Evolutionary conservation across 208 protist genomes (phyloP).

Genomic region (Trypanosomatidae sp.): DNA sequence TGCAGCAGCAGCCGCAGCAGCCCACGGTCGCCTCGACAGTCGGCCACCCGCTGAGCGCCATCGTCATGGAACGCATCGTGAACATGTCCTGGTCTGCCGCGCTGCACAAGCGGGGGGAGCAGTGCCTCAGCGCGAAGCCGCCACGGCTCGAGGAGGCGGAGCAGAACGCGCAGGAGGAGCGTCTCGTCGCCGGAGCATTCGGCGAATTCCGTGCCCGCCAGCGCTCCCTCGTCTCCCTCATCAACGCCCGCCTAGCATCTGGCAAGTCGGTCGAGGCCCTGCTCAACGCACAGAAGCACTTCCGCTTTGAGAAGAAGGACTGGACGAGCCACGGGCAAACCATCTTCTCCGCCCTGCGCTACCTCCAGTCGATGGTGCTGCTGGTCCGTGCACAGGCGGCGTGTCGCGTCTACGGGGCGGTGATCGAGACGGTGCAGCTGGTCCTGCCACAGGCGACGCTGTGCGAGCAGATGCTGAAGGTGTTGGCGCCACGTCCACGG

Average conservation of each 20-base stretch:
- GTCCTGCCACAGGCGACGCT: conserved; percentile 66
- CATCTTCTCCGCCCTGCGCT: conserved; percentile 60
- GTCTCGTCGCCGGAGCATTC: conserved; percentile 40
- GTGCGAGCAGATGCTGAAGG: conserved; percentile 76
- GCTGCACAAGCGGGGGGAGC: conserved; percentile 74
- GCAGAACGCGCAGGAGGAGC: conserved; percentile 45
- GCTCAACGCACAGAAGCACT: conserved; percentile 54
- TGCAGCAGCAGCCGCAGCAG: too few species aligned
- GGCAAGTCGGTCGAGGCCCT: conserved; percentile 68
- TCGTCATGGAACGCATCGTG: conserved; percentile 51
- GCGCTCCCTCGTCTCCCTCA: conserved; percentile 62
- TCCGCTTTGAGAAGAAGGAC: conserved; percentile 68
- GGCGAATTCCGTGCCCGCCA: conserved; percentile 57
- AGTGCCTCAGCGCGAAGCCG: conserved; percentile 56
- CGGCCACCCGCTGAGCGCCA: conserved; percentile 21
- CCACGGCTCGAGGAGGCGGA: conserved; percentile 52
- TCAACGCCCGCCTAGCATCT: conserved; percentile 49
- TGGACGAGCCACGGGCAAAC: conserved; percentile 57
- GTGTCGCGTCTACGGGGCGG: conserved; percentile 49
- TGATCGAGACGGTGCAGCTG: conserved; percentile 79
- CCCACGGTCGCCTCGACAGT: too few species aligned
- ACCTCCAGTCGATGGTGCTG: conserved; percentile 81
- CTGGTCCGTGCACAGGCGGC: conserved; percentile 71
- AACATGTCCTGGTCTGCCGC: conserved; percentile 67
- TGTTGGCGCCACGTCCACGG: conserved; percentile 43